Percentiles rank a stretch among this genome's conserved stretches.
These are phyloP conservation scores for Naegleria fowleri DNA, from an alignment of 208 protist species.

Conservation along the genomic window DNA sequence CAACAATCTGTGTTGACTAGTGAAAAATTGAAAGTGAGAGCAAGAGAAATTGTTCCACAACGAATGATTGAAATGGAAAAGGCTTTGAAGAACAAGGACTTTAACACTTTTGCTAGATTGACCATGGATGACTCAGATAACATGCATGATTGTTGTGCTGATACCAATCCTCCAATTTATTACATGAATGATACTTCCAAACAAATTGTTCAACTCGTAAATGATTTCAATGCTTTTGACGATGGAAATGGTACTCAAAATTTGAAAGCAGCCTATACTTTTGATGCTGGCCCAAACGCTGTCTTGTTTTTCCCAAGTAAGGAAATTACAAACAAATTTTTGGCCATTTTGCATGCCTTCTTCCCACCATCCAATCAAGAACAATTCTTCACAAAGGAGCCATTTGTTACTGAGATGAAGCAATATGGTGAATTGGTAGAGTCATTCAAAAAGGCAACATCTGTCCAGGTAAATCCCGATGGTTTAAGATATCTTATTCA, in stretches of 20 bases:
- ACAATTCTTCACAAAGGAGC: neutral
- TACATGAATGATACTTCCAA: slow-evolving; percentile 96
- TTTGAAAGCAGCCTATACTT: slow-evolving; percentile 93
- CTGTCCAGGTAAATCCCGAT: neutral
- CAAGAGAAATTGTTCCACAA: slow-evolving; percentile 66
- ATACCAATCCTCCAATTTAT: slow-evolving; percentile 92
- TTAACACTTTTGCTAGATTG: slow-evolving; percentile 81
- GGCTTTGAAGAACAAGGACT: slow-evolving; percentile 84
- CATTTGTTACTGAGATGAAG: neutral
- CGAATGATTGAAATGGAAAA: slow-evolving; percentile 79
- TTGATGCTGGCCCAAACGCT: slow-evolving; percentile 98
- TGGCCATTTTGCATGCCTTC: slow-evolving; percentile 70
- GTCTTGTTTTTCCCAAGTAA: slow-evolving; percentile 87
- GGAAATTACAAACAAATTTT: slow-evolving; percentile 66
- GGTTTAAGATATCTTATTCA: slow-evolving; percentile 41
- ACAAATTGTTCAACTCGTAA: slow-evolving; percentile 85
- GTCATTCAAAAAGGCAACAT: neutral
- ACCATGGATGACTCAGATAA: slow-evolving; percentile 92
- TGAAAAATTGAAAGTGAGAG: slow-evolving; percentile 74
- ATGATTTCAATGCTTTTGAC: slow-evolving; percentile 67
- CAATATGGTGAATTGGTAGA: neutral
- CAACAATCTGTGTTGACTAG: slow-evolving; percentile 82
- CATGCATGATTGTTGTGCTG: slow-evolving; percentile 93
- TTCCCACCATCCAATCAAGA: slow-evolving; percentile 58
- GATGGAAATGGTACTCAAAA: slow-evolving; percentile 32